Evolutionary conservation across 2,329 filamentous ascomycete genomes (phyloP).

Genomic region (Botryotinia narcissicola): DNA sequence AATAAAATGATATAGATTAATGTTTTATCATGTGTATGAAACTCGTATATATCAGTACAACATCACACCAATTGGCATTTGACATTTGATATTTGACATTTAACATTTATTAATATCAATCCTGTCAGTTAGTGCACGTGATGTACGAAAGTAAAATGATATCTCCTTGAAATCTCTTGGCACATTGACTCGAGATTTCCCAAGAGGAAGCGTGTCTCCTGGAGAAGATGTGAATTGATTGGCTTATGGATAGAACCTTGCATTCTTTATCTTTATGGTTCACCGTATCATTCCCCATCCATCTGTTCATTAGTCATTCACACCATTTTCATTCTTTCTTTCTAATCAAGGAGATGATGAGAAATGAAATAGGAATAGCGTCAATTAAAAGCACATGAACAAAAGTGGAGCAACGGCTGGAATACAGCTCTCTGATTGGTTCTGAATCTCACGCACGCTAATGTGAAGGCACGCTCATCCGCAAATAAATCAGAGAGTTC

Average conservation of each 20-base stretch:
- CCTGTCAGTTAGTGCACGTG: background rate
- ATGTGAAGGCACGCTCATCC: background rate
- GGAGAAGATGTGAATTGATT: no score
- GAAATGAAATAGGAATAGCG: background rate
- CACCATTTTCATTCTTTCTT: background rate
- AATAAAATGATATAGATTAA: no score
- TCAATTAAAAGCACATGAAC: background rate
- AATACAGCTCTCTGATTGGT: background rate
- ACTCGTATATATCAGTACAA: no score
- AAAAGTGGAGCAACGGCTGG: background rate
- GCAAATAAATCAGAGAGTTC: slow-evolving; percentile 3
- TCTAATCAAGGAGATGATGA: background rate
- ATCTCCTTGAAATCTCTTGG: background rate
- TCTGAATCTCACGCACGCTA: background rate
- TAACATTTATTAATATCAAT: background rate
- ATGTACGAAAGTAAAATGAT: no score
- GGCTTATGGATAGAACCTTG: background rate
- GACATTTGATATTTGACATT: background rate
- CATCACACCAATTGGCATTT: no score
- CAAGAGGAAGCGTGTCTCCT: no score
- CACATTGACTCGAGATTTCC: background rate
- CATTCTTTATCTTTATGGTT: background rate
- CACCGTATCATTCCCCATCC: background rate
- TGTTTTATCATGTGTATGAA: no score
- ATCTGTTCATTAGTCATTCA: background rate